Conservation (phyloP, 1,284 basidiomycete genomes). For the Irpex sp. region DNA sequence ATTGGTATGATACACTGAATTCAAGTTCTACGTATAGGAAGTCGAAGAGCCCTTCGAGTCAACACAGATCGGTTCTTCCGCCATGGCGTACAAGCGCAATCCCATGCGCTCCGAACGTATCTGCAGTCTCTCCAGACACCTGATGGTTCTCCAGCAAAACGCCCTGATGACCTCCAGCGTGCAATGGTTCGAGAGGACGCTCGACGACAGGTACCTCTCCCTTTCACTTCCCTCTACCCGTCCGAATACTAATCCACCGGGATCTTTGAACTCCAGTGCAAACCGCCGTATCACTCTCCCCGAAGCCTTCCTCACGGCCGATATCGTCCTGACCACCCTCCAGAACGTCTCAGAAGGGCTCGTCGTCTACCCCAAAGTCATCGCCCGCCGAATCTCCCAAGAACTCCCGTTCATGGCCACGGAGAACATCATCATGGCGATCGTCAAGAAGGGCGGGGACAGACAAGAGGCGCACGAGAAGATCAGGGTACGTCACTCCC, state of each 20-base stretch:
- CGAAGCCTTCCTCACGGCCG: slow-evolving; percentile 95
- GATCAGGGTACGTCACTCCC: slow-evolving; percentile 64
- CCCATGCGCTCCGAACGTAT: slow-evolving; percentile 99
- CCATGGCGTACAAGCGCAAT: slow-evolving; percentile 99
- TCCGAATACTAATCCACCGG: background rate
- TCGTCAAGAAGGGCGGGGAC: slow-evolving; percentile 94
- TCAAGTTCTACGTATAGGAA: slow-evolving; percentile 49
- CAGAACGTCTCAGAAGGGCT: slow-evolving; percentile 98
- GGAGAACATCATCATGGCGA: slow-evolving; percentile 99
- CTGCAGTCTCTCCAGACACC: slow-evolving; percentile 90
- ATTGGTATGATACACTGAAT: background rate
- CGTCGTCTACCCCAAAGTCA: slow-evolving; percentile 97
- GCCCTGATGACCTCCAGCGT: slow-evolving; percentile 88
- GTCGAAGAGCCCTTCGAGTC: slow-evolving; percentile 99
- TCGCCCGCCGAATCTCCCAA: slow-evolving; percentile 86
- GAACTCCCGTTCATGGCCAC: slow-evolving; percentile 99
- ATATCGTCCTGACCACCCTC: slow-evolving; percentile 92
- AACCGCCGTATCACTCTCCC: slow-evolving; percentile 96
- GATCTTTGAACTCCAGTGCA: slow-evolving; percentile 49
- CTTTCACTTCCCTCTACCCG: background rate
- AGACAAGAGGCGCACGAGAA: slow-evolving; percentile 96
- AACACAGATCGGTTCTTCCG: slow-evolving; percentile 97
- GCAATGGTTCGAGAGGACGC: slow-evolving; percentile 96
- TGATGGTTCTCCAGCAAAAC: slow-evolving; percentile 93
- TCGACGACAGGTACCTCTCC: slow-evolving; percentile 77